phyloP scores from a whole-genome alignment of 495 filamentous ascomycete genomes.

The Pyrenula aspistea region DNA sequence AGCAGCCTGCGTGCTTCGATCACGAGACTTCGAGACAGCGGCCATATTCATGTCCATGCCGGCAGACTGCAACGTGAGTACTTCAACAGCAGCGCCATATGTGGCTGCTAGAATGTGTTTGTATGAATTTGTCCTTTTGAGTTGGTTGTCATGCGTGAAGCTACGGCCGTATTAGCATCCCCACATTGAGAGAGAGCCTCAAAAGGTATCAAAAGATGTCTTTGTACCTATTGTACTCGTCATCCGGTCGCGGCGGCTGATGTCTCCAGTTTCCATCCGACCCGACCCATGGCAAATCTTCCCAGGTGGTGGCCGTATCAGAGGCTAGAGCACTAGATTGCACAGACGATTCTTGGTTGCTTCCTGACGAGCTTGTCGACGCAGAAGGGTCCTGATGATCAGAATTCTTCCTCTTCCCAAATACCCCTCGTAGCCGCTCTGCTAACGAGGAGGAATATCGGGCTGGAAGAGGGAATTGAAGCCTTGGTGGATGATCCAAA shows the following conservation, averaged over 20 bases:
- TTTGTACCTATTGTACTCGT: not conserved
- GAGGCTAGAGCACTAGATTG: not conserved
- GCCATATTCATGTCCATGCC: not conserved
- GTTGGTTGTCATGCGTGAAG: not conserved
- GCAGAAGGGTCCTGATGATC: not conserved
- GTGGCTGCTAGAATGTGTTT: constrained; percentile 26
- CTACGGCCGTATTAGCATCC: not conserved
- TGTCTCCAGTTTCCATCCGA: not conserved
- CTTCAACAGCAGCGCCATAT: constrained; percentile 50
- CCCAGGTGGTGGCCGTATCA: not conserved
- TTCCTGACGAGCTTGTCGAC: not conserved
- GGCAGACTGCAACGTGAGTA: constrained; percentile 27
- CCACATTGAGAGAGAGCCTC: not conserved
- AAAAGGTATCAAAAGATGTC: not conserved
- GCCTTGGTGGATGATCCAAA: not conserved
- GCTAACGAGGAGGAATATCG: not conserved
- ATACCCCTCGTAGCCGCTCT: not conserved
- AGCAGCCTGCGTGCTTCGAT: not conserved
- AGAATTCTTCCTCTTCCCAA: not conserved
- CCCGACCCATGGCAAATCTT: not conserved
- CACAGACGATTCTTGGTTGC: not conserved
- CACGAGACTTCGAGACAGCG: not conserved
- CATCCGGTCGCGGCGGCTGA: not conserved
- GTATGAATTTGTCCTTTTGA: constrained; percentile 9
- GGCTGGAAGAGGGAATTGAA: not conserved